Conservation (phyloP, 371 early-diverging fungal genomes). For the Synchytrium microbalum region DNA sequence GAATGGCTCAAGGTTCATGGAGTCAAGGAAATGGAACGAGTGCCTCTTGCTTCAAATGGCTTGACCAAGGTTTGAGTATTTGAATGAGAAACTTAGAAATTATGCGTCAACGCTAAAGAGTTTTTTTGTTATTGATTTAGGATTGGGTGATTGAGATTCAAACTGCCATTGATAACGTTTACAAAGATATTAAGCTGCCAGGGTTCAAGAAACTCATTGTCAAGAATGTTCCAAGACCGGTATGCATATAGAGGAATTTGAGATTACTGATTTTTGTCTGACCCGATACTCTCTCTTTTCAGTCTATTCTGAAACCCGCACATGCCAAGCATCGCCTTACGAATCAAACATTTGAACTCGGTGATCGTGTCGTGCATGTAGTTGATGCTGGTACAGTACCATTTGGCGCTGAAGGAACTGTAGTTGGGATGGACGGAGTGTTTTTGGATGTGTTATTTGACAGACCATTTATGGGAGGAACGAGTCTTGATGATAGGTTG, state of each 20-base stretch:
- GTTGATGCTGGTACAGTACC: constrained; percentile 71
- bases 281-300: constrained; percentile 7
- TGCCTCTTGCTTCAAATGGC: constrained; percentile 56
- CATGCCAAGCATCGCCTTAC: constrained; percentile 63
- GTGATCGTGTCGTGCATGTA: constrained; percentile 80
- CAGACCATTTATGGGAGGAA: constrained; percentile 66
- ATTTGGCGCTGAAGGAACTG: constrained; percentile 70
- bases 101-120: constrained; percentile 2
- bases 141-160: constrained; percentile 51
- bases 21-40: constrained; percentile 56
- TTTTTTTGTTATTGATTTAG: constrained; percentile 21
- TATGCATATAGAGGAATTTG: constrained; percentile 12
- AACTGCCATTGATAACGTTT: constrained; percentile 29
- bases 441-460: constrained; percentile 83
- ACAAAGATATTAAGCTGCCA: constrained; percentile 14
- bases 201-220: constrained; percentile 43
- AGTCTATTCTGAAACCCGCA: constrained; percentile 65
- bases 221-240: constrained; percentile 55
- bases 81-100: background rate
- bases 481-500: constrained; percentile 61
- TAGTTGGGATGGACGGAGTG: constrained; percentile 67
- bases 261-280: background rate
- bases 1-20: constrained; percentile 58
- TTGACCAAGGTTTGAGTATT: constrained; percentile 48
- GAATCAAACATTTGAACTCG: constrained; percentile 71